phyloP scores from a whole-genome alignment of 2,329 filamentous ascomycete species.

The Aureobasidium zeae region DNA sequence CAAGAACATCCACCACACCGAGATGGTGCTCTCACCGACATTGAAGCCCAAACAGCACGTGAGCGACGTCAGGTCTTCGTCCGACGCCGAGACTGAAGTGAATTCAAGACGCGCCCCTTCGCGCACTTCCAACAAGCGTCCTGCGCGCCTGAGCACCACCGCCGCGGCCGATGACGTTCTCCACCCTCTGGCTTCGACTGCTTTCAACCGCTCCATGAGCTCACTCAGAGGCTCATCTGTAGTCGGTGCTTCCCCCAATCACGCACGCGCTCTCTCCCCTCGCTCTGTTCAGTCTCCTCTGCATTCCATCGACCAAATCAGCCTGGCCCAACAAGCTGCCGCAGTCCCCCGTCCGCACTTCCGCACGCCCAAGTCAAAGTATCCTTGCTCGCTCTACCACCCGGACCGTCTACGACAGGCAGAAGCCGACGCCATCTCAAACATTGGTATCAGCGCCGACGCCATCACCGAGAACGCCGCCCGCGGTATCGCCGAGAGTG shows the following conservation, averaged over 20 bases:
- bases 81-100: constrained; percentile 29
- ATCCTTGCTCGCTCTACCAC: constrained; percentile 49
- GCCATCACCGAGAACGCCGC: constrained; percentile 89
- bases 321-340: constrained; percentile 20
- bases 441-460: constrained; percentile 77
- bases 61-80: constrained; percentile 25
- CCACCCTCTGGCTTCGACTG: constrained; percentile 24
- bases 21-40: constrained; percentile 70
- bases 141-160: constrained; percentile 28
- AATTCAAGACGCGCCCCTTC: constrained; percentile 31
- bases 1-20: constrained; percentile 84
- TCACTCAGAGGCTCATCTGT: constrained; percentile 27
- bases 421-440: constrained; percentile 80
- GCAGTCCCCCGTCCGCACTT: constrained; percentile 30
- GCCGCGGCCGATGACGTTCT: constrained; percentile 30
- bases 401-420: constrained; percentile 72
- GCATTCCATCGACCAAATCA: constrained; percentile 15
- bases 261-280: constrained; percentile 26
- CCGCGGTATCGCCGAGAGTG: constrained; percentile 77
- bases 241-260: constrained; percentile 22
- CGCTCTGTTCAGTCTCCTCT: constrained; percentile 22
- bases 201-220: constrained; percentile 28
- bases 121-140: constrained; percentile 31
- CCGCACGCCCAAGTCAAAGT: constrained; percentile 44
- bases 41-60: constrained; percentile 24